phyloP scores from a whole-genome alignment of 306 rosid genomes.

The Lupinus albus region DNA sequence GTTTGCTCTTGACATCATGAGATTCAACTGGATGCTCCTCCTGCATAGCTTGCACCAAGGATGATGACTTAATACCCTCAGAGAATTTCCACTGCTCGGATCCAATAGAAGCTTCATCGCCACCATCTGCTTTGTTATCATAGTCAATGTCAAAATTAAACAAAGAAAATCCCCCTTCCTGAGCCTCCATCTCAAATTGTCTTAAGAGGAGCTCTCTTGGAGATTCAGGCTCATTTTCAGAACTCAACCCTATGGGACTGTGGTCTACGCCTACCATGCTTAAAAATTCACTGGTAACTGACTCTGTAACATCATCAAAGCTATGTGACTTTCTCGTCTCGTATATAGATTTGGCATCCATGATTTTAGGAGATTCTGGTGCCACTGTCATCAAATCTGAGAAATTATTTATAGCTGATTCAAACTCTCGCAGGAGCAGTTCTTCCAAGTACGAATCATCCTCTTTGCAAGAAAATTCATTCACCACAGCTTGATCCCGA shows the following conservation, averaged over 20 bases:
- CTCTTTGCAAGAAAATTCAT: conserved; percentile 42
- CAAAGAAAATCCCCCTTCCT: conserved; percentile 66
- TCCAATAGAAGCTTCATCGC: conserved; percentile 40
- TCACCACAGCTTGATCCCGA: conserved; percentile 41
- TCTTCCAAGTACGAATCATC: conserved; percentile 56
- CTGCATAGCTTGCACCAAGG: conserved; percentile 56
- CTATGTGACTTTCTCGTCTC: conserved; percentile 48
- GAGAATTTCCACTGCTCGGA: conserved; percentile 51
- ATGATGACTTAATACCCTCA: conserved; percentile 56
- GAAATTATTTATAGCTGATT: conserved; percentile 65
- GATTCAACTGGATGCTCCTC: conserved; percentile 55
- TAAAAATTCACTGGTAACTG: conserved; percentile 75
- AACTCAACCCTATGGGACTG: conserved; percentile 57
- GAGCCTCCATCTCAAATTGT: conserved; percentile 82
- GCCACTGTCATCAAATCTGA: conserved; percentile 65
- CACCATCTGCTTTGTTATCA: conserved; percentile 48
- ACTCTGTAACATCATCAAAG: conserved; percentile 72
- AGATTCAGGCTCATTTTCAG: conserved; percentile 80
- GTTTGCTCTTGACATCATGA: conserved; percentile 54
- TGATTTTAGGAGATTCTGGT: conserved; percentile 59
- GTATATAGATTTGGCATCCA: conserved; percentile 42
- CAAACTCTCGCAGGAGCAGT: conserved; percentile 70
- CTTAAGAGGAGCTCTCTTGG: conserved; percentile 84
- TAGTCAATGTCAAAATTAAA: conserved; percentile 57
- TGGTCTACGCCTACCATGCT: conserved; percentile 64